Base-by-base conservation (phyloP, 768 basidiomycete species). In the Russula lepida region DNA sequence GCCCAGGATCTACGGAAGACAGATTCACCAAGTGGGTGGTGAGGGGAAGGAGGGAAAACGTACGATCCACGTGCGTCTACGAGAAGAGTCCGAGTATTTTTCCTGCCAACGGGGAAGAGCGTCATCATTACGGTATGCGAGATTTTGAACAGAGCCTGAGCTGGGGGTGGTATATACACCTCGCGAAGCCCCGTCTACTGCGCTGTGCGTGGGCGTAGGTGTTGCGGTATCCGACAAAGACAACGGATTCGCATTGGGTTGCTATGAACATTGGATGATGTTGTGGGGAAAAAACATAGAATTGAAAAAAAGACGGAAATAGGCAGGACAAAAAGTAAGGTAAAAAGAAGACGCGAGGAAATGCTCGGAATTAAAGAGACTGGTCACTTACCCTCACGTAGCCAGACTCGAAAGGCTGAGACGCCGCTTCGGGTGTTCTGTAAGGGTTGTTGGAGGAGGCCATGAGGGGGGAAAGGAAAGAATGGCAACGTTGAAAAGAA, bases 1-100 rank as follows among this genome's bases (percentile, higher is more conserved):
- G 23, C 79, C 81, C 56, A 84, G 73, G 61, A 85, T 77, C 87
- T 88, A 59, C 15, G 43, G 6, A 17, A 9, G n/a, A 35, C 15
- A 60, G 2, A 60, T 44, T 23, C 28, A 17, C 55, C 33, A 23
- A 52, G 55, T 21, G 54, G 4, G n/a, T n/a, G 49, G 12, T n/a
- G 17, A 5, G 21, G 28, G 33, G 28, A 54, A 9, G 13, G 33
- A 50, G 19, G 19, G n/a, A 51, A 44, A 11, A 60, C 64, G 41
- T 19, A 67, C 66, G 33, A 63, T 54, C 64, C 60, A 67, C 44
- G 56, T 66, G 41, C 60, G 56, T 7, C 23, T 25, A 17, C 28
- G 2, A 33, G 43, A n/a, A 12, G 57, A 28, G 25, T 6, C 12
- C 4, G 23, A 3, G 39, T 64, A 51, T 17, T 64, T 62, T 32